phyloP scores from a whole-genome alignment of 768 basidiomycete species.

The Mycena leptocephala region DNA sequence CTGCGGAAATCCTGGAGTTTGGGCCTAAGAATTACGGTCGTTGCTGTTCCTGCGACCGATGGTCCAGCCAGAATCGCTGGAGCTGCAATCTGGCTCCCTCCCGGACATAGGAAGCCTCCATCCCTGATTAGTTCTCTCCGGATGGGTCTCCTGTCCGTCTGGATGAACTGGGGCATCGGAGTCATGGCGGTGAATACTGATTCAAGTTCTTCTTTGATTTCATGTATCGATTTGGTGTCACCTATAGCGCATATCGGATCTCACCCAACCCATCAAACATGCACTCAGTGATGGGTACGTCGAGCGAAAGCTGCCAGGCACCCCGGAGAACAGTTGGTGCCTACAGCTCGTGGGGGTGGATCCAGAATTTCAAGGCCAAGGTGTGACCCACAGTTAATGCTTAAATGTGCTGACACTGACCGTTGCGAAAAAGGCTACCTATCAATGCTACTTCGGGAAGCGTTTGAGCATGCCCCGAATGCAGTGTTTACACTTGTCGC shows the following conservation, averaged over 20 bases:
- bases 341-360: slow-evolving; percentile 20
- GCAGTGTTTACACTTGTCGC: slow-evolving; percentile 19
- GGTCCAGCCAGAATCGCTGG: not conserved
- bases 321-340: slow-evolving; percentile 25
- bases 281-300: not conserved
- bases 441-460: slow-evolving; percentile 24
- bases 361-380: slow-evolving; percentile 29
- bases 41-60: not conserved
- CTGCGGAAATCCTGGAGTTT: slow-evolving; percentile 8
- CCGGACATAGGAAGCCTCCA: not conserved
- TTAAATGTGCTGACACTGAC: not conserved
- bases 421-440: not conserved
- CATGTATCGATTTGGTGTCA: too few species aligned
- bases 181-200: not conserved
- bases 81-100: slow-evolving; percentile 8
- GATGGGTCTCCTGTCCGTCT: slow-evolving; percentile 2
- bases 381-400: not conserved
- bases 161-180: not conserved
- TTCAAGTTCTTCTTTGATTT: too few species aligned
- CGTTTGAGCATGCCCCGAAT: slow-evolving; percentile 18
- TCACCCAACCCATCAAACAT: not conserved
- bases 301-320: slow-evolving; percentile 5
- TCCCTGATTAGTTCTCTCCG: not conserved
- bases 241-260: slow-evolving; percentile 16
- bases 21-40: slow-evolving; percentile 4